phyloP scores from a whole-genome alignment of 306 rosid genomes.

The Datisca glomerata region DNA sequence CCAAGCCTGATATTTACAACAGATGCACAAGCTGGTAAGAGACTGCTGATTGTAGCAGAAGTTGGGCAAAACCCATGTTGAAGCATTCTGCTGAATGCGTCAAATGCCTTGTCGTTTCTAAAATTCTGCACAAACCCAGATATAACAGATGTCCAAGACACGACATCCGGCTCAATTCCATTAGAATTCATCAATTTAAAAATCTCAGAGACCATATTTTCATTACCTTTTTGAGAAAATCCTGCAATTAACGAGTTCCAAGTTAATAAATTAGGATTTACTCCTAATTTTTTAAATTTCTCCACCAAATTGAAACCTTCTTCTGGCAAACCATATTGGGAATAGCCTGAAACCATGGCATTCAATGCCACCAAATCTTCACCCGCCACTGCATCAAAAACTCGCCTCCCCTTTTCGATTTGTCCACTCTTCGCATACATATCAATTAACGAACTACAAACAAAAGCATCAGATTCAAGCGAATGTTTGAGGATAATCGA shows the following conservation, averaged over 20 bases:
- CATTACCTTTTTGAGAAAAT: conserved; percentile 59
- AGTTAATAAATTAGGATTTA: conserved; percentile 55
- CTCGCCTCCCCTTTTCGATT: conserved; percentile 36
- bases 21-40: conserved; percentile 70
- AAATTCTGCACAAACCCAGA: conserved; percentile 80
- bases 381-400: conserved; percentile 43
- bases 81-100: conserved; percentile 48
- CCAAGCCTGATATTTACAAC: conserved; percentile 43
- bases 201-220: conserved; percentile 30
- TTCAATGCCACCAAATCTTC: conserved; percentile 74
- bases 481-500: conserved; percentile 37
- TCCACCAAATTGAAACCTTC: conserved; percentile 49
- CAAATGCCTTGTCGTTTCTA: conserved; percentile 46
- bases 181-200: conserved; percentile 38
- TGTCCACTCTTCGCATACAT: conserved; percentile 60
- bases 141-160: conserved; percentile 76
- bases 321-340: conserved; percentile 38
- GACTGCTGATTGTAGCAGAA: conserved; percentile 63
- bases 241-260: conserved; percentile 76
- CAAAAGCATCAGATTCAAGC: conserved; percentile 49
- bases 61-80: conserved; percentile 46
- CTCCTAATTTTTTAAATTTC: conserved; percentile 29
- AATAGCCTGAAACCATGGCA: conserved; percentile 67
- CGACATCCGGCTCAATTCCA: conserved; percentile 62
- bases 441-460: conserved; percentile 48